Evolutionary conservation across 306 rosid genomes (phyloP).

Genomic region (Pterocarpus santalinus): DNA sequence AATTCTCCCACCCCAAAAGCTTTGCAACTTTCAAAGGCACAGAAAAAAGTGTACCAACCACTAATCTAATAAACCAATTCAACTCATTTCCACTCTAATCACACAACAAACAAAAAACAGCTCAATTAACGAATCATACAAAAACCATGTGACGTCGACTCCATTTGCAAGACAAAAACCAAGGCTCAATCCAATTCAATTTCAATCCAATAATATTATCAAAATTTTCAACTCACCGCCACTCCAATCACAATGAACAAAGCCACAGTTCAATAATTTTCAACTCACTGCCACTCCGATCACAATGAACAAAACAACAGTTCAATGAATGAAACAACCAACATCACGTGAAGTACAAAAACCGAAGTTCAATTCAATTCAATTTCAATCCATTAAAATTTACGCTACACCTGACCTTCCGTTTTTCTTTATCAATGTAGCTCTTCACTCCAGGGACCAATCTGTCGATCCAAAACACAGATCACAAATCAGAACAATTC

Average conservation of each 20-base stretch:
- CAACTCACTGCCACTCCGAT: constrained; percentile 6
- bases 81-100: not conserved
- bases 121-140: not conserved
- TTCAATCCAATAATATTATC: constrained; percentile 1
- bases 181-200: not conserved
- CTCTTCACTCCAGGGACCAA: constrained; percentile 58
- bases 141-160: not conserved
- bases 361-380: not conserved
- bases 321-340: not conserved
- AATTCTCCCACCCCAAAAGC: constrained; percentile 16
- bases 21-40: not conserved
- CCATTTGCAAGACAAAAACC: not conserved
- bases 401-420: constrained; percentile 47
- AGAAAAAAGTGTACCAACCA: constrained; percentile 19
- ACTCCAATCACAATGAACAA: not conserved
- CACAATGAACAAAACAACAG: not conserved
- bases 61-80: constrained; percentile 14
- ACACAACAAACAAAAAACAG: not conserved
- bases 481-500: constrained; percentile 28
- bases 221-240: not conserved
- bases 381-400: constrained; percentile 1
- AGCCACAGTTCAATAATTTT: not conserved
- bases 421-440: constrained; percentile 55
- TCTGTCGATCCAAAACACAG: constrained; percentile 44
- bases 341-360: not conserved